Base-by-base conservation (phyloP, 192 early-diverging fungal genomes). In the Podila clonocystis region DNA sequence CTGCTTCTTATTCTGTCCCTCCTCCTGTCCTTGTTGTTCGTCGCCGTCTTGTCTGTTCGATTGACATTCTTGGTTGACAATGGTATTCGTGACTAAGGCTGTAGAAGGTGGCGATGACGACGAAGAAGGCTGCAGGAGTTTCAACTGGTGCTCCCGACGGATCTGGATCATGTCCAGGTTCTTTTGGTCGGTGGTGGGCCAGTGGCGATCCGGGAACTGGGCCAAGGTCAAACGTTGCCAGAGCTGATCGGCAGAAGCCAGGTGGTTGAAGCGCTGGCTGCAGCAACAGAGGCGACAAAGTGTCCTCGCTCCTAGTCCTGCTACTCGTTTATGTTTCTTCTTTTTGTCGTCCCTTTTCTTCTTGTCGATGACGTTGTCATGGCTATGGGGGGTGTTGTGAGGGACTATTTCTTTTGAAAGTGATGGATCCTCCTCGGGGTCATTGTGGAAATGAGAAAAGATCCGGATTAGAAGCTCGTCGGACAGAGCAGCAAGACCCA, bases 161-260 rank as follows among this genome's bases (percentile, higher is more conserved):
- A 72, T 65, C 20, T 50, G 58, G 57, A 75, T 70, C 19, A 68
- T 55, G 15, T 68, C 64, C 9, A 73, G n/a, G 29, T 67, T 65
- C 49, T 67, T 72, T 61, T 68, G 63, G 58, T 76, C 73, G 19
- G 65, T 63, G 2, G 82, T 83, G 9, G 70, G 74, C 70, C 73
- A 76, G 45, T 83, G 82, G 28, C 82, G 68, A 59, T 73, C 82
- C 0, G 82, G 58, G 22, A 83, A 83, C 4, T 65, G 69, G 4
- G 31, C 12, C 33, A 83, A n/a, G 13, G 74, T 76, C 12, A 83
- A 61, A 5, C 57, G 59, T 22, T 83, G 59, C 82, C 82, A 83
- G 7, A 83, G 82, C 52, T 73, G 82, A 67, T 83, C 82, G n/a
- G 82, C 69, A 3, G 73, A 75, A 0, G 82, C 82, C 30, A 83